Evolutionary conservation across 108 stramenopile genomes (phyloP).

Genomic region (Aurantiochytrium sp.): DNA sequence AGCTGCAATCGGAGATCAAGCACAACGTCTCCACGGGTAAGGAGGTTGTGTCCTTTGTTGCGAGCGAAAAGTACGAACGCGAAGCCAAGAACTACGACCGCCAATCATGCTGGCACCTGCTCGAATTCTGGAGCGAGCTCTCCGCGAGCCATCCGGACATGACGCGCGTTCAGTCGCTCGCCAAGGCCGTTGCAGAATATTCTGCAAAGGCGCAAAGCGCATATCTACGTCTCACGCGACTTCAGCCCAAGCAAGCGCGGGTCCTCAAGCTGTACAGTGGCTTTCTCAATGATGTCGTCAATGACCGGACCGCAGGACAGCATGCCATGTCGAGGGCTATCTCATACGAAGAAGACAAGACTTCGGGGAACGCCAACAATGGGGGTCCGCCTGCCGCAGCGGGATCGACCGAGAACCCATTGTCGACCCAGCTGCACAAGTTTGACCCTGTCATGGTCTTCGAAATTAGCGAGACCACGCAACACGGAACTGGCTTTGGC

Average conservation of each 20-base stretch:
- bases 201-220: not conserved
- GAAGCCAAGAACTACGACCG: not conserved
- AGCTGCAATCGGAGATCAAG: not conserved
- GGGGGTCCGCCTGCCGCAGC: too few species aligned
- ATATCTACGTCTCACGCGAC: not conserved
- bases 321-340: not conserved
- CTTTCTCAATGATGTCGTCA: not conserved
- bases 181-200: not conserved
- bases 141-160: not conserved
- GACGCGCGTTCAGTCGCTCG: not conserved
- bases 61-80: slow-evolving; percentile 12
- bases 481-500: not conserved
- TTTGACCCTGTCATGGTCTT: not conserved
- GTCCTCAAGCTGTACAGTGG: not conserved
- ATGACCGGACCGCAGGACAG: not conserved
- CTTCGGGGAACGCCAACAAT: too few species aligned
- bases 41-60: not conserved
- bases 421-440: not conserved
- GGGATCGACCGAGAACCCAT: too few species aligned
- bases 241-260: not conserved
- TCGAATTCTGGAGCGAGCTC: slow-evolving; percentile 10
- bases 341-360: not conserved
- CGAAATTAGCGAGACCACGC: not conserved
- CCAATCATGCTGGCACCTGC: not conserved
- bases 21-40: not conserved